Evolutionary conservation across 148 eudicot genomes (phyloP).

Genomic region (Linanthus parryae): DNA sequence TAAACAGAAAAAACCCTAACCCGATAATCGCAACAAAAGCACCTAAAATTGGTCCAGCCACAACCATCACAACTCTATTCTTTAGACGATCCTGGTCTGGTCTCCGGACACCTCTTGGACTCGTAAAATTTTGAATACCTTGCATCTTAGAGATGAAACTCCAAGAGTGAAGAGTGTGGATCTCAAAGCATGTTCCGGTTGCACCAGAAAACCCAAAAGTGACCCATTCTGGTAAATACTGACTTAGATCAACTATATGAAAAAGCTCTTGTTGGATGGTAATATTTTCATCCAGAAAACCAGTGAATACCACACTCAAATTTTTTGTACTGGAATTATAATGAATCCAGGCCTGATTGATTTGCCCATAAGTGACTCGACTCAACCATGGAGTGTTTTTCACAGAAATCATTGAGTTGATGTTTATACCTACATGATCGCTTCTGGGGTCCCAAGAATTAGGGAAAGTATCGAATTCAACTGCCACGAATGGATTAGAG

Average conservation of each 20-base stretch:
- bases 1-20: not conserved
- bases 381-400: not conserved
- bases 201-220: slow-evolving; percentile 10
- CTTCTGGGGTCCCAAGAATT: not conserved
- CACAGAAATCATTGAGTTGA: not conserved
- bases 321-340: not conserved
- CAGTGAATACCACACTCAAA: too few species aligned
- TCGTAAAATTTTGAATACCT: not conserved
- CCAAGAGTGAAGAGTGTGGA: slow-evolving; percentile 3
- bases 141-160: not conserved
- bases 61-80: not conserved
- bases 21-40: not conserved
- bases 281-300: too few species aligned
- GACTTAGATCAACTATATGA: too few species aligned
- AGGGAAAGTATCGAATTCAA: slow-evolving; percentile 5
- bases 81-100: not conserved
- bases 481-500: slow-evolving; percentile 3
- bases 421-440: slow-evolving; percentile 21
- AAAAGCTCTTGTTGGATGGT: too few species aligned
- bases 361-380: not conserved
- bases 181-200: not conserved
- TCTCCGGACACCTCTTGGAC: too few species aligned
- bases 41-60: too few species aligned
- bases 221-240: not conserved
- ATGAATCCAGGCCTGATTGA: slow-evolving; percentile 3